A percentile compares a stretch with the other conserved stretches of the same genome.
These are phyloP conservation scores for Amanita jacksonii DNA, from an alignment of 768 basidiomycete genomes.

Conservation along the genomic window DNA sequence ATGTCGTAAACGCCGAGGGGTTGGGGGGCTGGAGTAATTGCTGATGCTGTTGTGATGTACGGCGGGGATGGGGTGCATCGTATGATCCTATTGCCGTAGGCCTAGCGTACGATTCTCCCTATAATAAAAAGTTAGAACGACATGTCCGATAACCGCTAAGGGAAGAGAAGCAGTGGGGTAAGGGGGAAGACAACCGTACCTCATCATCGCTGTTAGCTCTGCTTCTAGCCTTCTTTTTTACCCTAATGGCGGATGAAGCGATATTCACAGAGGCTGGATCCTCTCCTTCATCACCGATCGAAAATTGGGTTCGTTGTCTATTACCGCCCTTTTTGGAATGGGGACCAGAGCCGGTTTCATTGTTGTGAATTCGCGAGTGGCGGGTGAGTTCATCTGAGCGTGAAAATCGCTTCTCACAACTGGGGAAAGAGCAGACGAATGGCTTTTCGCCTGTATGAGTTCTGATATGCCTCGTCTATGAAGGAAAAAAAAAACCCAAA, in stretches of 20 bases:
- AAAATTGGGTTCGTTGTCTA: slow-evolving; percentile 12
- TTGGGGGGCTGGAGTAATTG: slow-evolving; percentile 16
- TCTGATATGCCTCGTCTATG: slow-evolving; percentile 91
- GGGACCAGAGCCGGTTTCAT: slow-evolving; percentile 30
- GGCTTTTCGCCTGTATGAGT: slow-evolving; percentile 99
- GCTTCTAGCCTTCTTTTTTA: slow-evolving; percentile 73
- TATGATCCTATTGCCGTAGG: slow-evolving; percentile 42
- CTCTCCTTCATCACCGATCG: slow-evolving; percentile 12
- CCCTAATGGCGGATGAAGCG: slow-evolving; percentile 20
- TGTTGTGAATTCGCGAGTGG: slow-evolving; percentile 88
- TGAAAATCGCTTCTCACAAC: slow-evolving; percentile 98
- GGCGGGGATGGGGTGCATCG: slow-evolving; percentile 30
- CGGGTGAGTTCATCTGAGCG: slow-evolving; percentile 98
- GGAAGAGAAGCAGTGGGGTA: slow-evolving; percentile 8
- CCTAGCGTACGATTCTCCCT: slow-evolving; percentile 52
- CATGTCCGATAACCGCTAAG: slow-evolving; percentile 8
- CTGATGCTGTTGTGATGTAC: slow-evolving; percentile 17
- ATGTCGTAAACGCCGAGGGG: slow-evolving; percentile 49
- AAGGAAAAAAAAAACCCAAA: slow-evolving; percentile 12
- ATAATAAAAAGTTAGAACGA: slow-evolving; percentile 4
- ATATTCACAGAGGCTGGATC: slow-evolving; percentile 9
- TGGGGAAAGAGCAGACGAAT: slow-evolving; percentile 81
- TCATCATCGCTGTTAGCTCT: slow-evolving; percentile 78
- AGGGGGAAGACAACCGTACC: slow-evolving; percentile 34
- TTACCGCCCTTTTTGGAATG: slow-evolving; percentile 17